Base-by-base conservation (phyloP, 1,284 basidiomycete species). In the Ustilago curta region DNA sequence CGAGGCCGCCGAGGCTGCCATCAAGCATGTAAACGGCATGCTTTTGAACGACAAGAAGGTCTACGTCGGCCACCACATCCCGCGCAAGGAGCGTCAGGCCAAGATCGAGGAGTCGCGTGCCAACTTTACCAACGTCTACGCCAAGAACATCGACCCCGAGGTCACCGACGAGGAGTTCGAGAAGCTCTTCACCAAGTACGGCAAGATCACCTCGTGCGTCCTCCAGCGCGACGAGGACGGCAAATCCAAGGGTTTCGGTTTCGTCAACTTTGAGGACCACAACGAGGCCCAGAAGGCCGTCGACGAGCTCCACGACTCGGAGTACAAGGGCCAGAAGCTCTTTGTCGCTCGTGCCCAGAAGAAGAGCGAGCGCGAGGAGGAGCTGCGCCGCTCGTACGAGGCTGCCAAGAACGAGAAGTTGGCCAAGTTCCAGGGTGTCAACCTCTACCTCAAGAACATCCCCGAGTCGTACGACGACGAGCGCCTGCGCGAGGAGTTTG, bases 1-100 rank as follows among this genome's bases (percentile, higher is more conserved):
- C 63, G 97, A 99, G 87, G 93, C 96, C 47, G 95, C 96, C 70
- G 93, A 97, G 32, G 77, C 76, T 31, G 91, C 90, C 64, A 99
- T 99, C 89, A 93, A 97, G 88, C 93, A 94, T 70, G 97, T 99
- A 86, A 97, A 99, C 86, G 95, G 96, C 77, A 99, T 99, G 97
- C 87, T 99, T 70, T 88, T 99, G 85, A 99, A 99, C 87, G 97
- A 99, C 79, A 83, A 83, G 65, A 84, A 84, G 79, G 97, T 99
- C 82, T 99, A 92, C 84, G 97, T 99, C 81, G 97, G 96, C 65
- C 90, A 95, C 85, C 96, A 99, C 88, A 92, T 99, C 85, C 95
- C 95, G 70, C 93, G 93, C 89, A 97, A 97, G 91, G 92, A 91
- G 53, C 49, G 88, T 84, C 32, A 61, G 45, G 57, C 95, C 85